Conservation (phyloP, 805 yeast species). For the Myxozyma vanderwaltii region DNA sequence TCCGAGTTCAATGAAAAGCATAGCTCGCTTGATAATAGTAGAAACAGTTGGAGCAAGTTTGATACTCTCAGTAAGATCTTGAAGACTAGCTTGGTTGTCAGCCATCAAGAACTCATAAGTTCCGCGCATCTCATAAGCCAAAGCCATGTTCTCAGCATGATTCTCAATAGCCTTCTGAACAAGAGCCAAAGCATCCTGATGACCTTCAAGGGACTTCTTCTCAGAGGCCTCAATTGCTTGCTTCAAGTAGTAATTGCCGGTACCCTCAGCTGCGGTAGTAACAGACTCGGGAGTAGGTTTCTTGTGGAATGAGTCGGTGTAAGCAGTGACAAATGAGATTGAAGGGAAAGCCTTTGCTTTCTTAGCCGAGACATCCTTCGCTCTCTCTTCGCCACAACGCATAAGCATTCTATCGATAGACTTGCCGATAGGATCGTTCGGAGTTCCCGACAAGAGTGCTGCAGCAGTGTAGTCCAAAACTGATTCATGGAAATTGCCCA, state of each 20-base stretch:
- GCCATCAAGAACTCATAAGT: conserved; percentile 81
- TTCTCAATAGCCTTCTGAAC: conserved; percentile 41
- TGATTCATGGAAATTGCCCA: conserved; percentile 78
- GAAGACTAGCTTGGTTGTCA: conserved; percentile 65
- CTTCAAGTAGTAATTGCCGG: conserved; percentile 55
- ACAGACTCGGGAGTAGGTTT: conserved; percentile 54
- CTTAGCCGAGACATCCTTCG: conserved; percentile 59
- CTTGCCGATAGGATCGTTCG: conserved; percentile 73
- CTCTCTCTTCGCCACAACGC: conserved; percentile 73
- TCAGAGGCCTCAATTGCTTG: conserved; percentile 37
- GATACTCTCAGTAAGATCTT: conserved; percentile 65
- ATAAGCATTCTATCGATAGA: conserved; percentile 85
- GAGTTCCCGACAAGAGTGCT: conserved; percentile 80
- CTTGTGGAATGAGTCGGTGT: conserved; percentile 79
- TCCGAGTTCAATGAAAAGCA: conserved; percentile 79
- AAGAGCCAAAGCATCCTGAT: conserved; percentile 61
- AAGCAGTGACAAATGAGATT: conserved; percentile 78
- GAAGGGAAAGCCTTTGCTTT: conserved; percentile 69
- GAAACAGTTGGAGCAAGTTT: conserved; percentile 68
- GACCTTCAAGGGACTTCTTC: conserved; percentile 57
- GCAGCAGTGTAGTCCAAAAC: conserved; percentile 89
- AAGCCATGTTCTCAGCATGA: conserved; percentile 50
- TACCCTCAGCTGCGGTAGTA: conserved; percentile 53
- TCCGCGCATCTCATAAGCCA: conserved; percentile 83
- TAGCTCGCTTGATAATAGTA: conserved; percentile 78